Conservation (phyloP, 2,329 filamentous ascomycete genomes). For the Bertia moriformis region DNA sequence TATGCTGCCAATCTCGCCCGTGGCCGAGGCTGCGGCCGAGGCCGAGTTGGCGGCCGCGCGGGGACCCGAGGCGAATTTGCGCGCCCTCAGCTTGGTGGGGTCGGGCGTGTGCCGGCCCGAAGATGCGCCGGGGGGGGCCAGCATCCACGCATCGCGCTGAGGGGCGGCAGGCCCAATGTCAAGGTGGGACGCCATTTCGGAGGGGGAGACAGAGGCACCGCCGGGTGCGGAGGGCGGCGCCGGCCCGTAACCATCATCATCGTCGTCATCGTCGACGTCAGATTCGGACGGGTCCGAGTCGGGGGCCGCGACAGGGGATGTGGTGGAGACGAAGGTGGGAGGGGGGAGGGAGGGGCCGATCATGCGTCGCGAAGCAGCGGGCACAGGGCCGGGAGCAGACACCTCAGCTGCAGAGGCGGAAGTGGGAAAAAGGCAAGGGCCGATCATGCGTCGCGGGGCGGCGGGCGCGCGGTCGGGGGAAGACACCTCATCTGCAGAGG, state of each 20-base stretch:
- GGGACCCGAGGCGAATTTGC: slow-evolving; percentile 69
- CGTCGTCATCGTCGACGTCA: slow-evolving; percentile 10
- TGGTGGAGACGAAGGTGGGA: not conserved
- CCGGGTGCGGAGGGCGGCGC: slow-evolving; percentile 29
- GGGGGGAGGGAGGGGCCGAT: slow-evolving; percentile 6
- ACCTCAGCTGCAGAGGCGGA: too few species aligned
- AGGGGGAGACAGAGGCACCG: slow-evolving; percentile 12
- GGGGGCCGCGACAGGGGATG: not conserved
- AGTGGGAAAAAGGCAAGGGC: too few species aligned
- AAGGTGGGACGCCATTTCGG: slow-evolving; percentile 11
- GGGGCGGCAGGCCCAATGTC: slow-evolving; percentile 25
- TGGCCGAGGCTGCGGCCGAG: slow-evolving; percentile 8
- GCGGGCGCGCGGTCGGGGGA: too few species aligned
- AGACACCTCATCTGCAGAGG: too few species aligned
- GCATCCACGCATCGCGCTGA: slow-evolving; percentile 75
- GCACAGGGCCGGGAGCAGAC: too few species aligned
- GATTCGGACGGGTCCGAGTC: slow-evolving; percentile 16
- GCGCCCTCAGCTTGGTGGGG: slow-evolving; percentile 67
- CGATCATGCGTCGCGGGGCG: too few species aligned
- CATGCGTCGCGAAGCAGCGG: too few species aligned
- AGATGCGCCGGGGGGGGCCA: slow-evolving; percentile 47
- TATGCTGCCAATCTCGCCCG: slow-evolving; percentile 29
- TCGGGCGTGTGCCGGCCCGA: slow-evolving; percentile 53
- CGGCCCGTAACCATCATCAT: slow-evolving; percentile 43
- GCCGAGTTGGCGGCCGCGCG: slow-evolving; percentile 22